Percentiles rank a stretch among this genome's conserved stretches.
These are phyloP conservation scores for Zygnema cylindricum DNA, from an alignment of 139 green algal species.

Conservation along the genomic window DNA sequence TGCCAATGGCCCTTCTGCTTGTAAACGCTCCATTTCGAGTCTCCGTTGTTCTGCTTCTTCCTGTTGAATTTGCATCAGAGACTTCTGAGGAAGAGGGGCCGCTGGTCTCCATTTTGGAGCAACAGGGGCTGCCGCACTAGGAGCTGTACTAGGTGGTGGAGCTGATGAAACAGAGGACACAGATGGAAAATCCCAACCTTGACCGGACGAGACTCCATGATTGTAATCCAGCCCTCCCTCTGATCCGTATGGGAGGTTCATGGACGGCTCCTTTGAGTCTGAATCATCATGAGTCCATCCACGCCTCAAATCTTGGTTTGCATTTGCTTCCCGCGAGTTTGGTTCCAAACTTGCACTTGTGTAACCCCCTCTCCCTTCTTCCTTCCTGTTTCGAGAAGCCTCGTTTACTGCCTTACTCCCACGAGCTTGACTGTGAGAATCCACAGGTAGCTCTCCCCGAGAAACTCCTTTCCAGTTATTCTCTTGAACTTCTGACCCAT, in stretches of 20 bases:
- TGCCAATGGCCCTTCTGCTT: background rate
- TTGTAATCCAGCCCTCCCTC: too few species aligned
- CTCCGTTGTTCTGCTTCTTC: conserved; percentile 47
- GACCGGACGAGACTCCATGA: too few species aligned
- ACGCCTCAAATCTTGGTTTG: too few species aligned
- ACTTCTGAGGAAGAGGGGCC: conserved; percentile 3
- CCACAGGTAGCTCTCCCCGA: background rate
- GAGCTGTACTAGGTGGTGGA: background rate
- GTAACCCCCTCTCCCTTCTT: too few species aligned
- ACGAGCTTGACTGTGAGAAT: background rate
- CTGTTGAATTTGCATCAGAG: conserved; percentile 31
- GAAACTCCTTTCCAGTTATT: background rate
- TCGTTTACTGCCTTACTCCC: too few species aligned
- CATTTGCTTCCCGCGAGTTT: too few species aligned
- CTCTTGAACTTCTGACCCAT: background rate
- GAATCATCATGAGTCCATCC: too few species aligned
- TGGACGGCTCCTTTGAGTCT: too few species aligned
- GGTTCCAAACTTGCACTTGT: too few species aligned
- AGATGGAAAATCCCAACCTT: too few species aligned
- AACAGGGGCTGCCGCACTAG: background rate
- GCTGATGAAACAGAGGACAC: background rate
- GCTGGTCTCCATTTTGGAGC: background rate
- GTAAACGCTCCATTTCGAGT: conserved; percentile 13
- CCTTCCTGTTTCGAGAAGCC: too few species aligned
- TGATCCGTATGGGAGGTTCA: too few species aligned